Evolutionary conservation across 257 asterid genomes (phyloP), one percentile per base, ranked within the genome.

Genomic region (Fraxinus cuspidata): DNA sequence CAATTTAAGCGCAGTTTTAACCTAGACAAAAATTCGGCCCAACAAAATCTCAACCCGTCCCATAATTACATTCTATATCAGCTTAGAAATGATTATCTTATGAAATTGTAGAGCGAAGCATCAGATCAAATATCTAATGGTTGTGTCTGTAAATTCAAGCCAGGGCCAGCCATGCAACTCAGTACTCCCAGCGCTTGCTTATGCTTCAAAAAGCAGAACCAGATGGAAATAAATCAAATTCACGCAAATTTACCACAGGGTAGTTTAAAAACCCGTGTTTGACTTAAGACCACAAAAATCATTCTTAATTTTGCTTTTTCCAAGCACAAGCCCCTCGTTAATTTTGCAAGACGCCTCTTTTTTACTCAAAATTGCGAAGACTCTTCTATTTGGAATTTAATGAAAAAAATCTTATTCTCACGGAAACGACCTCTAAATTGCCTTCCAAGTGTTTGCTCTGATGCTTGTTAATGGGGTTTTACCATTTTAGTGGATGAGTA

Each of bases 401-500:
- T 90, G 15, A n/a, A 84, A 89, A 78, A 92, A 84, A 88, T 78
- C 92, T 0, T 88, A 64, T 83, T 90, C 97, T 1, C 91, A 80
- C 31, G 91, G 94, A 21, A 75, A 75, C 58, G 87, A 89, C 56
- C 92, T 94, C 2, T 82, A 71, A 53, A 77, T 79, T 11, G 97
- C 97, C 7, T 79, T 90, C 80, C 76, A 84, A 9, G 70, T 92
- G 84, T 92, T 94, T 74, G 87, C 72, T 81, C 78, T 89, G 64
- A 94, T 94, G 98, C 91, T 88, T 25, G 89, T 87, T 67, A 87
- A 83, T 74, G 95, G 90, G 76, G 83, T n/a, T n/a, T n/a, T n/a
- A n/a, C n/a, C n/a, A n/a, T 89, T 78, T 44, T 82, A 19, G 86
- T 82, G 40, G 98, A 94, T 77, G 85, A 73, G 60, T 92, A 87